Base-by-base conservation (phyloP, 305 asterid species). In the Fraxinus dipetala region DNA sequence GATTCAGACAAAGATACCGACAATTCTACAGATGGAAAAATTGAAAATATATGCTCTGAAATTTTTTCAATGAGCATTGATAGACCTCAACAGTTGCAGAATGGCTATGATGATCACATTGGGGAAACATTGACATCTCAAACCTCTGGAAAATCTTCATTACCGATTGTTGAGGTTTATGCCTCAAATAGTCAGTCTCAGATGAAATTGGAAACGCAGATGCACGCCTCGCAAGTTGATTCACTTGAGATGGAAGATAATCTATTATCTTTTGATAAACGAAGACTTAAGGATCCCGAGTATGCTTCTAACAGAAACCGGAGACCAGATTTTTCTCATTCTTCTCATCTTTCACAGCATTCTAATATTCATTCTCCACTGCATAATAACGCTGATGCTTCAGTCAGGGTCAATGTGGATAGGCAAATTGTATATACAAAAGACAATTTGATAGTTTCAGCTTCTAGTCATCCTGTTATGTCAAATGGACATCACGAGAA, bases 211-310 rank as follows among this genome's bases (percentile, higher is more conserved):
- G 90, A 75, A 75, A 77, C 72, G 13, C 86, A 78, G 72, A 76
- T 83, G 77, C 87, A 85, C 72, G 83, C 14, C 67, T 69, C 56
- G 26, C 88, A 81, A 74, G 87, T 18, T 16, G 80, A 83, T 28
- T 63, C 79, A 30, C 81, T 81, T 83, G 94, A 89, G 78, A 73
- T 82, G 59, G 95, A 87, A 81, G 93, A 90, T 73, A 93, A 90
- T 79, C 79, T 88, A 82, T 86, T 84, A 75, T 90, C 90, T 77
- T 90, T 90, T 80, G 87, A 90, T 65, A 90, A 91, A 65, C 94
- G 87, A 90, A 87, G 97, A 84, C 83, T 85, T 31, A 88, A 86
- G 87, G 96, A 90, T 84, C 97, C 95, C 4, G 93, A 91, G 85
- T 79, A 89, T 72, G 51, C 87, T 78, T 75, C 86, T 45, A 85